Conservation (phyloP, 306 rosid species). For the Malus fusca region DNA sequence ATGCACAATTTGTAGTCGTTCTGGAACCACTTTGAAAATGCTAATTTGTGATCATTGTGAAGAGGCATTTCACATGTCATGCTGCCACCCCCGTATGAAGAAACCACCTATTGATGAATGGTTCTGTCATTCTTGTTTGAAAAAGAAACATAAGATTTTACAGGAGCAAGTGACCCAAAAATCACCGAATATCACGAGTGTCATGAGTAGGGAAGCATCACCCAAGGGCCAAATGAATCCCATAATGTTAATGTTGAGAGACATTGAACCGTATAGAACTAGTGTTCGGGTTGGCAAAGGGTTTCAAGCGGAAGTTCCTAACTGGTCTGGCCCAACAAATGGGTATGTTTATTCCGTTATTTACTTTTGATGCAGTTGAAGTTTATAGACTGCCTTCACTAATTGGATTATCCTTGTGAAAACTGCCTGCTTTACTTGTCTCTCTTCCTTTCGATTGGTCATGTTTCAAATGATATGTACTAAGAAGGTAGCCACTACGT, state of each 20-base stretch:
- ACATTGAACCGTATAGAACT: conserved; percentile 42
- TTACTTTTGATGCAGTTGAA: not conserved
- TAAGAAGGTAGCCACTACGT: not conserved
- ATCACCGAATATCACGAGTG: conserved; percentile 35
- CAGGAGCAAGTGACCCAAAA: conserved; percentile 31
- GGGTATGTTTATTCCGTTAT: conserved; percentile 40
- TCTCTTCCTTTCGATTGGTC: not conserved
- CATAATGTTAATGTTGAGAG: conserved; percentile 50
- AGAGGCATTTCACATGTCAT: conserved; percentile 70
- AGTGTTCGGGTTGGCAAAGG: conserved; percentile 84
- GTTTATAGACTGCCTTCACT: not conserved
- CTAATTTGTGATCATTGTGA: conserved; percentile 89
- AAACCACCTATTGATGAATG: conserved; percentile 67
- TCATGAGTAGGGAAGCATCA: conserved; percentile 34
- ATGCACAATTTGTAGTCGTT: conserved; percentile 66
- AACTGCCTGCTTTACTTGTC: not conserved
- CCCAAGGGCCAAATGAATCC: conserved; percentile 46
- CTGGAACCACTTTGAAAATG: conserved; percentile 48
- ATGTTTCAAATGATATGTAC: not conserved
- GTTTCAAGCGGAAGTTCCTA: conserved; percentile 82
- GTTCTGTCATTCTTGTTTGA: conserved; percentile 79
- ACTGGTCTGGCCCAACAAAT: conserved; percentile 62
- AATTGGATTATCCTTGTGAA: not conserved
- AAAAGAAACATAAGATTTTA: conserved; percentile 46
- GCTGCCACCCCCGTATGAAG: conserved; percentile 56